These are phyloP conservation scores for Senna tora DNA, from an alignment of 306 rosid species.

Conservation along the genomic window DNA sequence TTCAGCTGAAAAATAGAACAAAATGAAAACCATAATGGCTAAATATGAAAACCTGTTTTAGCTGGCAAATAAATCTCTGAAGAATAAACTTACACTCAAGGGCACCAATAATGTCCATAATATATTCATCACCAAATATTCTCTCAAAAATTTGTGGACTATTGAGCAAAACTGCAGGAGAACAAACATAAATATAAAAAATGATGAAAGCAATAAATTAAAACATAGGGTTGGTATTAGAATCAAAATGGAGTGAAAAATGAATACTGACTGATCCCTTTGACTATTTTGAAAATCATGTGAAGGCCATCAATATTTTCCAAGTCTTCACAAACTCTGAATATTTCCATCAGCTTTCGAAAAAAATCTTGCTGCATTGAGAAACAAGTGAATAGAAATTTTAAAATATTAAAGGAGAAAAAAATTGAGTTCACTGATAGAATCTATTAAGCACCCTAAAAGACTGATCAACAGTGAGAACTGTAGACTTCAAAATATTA, in stretches of 20 bases:
- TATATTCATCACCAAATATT: constrained; percentile 76
- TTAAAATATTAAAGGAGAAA: background rate
- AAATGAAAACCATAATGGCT: background rate
- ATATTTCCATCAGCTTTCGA: constrained; percentile 73
- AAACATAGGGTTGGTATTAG: background rate
- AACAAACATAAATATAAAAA: constrained; percentile 30
- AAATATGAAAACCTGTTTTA: background rate
- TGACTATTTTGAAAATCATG: constrained; percentile 86
- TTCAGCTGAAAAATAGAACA: background rate
- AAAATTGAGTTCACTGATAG: constrained; percentile 15
- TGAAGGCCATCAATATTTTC: constrained; percentile 85
- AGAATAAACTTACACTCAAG: constrained; percentile 82
- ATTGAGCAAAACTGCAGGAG: constrained; percentile 78
- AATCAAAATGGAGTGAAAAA: constrained; percentile 33
- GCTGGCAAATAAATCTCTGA: constrained; percentile 2
- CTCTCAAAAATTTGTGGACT: constrained; percentile 87
- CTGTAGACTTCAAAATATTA: background rate
- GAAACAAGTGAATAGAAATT: constrained; percentile 20
- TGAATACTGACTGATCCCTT: constrained; percentile 84
- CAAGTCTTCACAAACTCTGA: constrained; percentile 80
- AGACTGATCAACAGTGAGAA: background rate
- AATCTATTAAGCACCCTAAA: background rate
- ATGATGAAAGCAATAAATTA: constrained; percentile 22
- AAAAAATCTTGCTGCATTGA: constrained; percentile 85
- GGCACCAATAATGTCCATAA: constrained; percentile 83